These are phyloP conservation scores for Phragmites australis DNA, from an alignment of 176 grass and related monocot species.

Conservation along the genomic window DNA sequence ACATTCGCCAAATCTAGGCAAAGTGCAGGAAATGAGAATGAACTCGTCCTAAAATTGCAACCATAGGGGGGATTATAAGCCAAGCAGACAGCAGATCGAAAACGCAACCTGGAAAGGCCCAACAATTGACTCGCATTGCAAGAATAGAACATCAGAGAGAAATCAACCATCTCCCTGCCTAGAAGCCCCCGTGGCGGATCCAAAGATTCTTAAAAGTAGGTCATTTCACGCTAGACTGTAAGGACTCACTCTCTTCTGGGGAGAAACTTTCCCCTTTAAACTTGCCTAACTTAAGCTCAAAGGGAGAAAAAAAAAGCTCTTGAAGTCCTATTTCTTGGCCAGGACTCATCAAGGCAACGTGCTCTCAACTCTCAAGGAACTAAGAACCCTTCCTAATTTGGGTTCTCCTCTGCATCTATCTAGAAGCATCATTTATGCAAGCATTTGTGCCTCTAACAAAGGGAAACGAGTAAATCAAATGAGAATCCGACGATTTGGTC, in stretches of 20 bases:
- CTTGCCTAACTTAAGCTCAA: not conserved
- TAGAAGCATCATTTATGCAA: not conserved
- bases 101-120: not conserved
- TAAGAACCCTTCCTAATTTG: not conserved
- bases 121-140: not conserved
- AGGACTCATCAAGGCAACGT: not conserved
- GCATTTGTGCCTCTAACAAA: not conserved
- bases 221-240: not conserved
- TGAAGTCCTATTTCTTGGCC: not conserved
- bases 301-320: not conserved
- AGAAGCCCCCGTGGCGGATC: not conserved
- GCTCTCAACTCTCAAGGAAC: not conserved
- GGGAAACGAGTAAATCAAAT: not conserved
- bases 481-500: not conserved
- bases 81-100: not conserved
- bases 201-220: not conserved
- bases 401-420: not conserved
- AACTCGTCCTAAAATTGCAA: not conserved
- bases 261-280: not conserved
- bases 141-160: not conserved
- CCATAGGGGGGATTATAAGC: not conserved
- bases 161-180: not conserved
- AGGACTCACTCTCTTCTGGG: not conserved
- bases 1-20: not conserved
- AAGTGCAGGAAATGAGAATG: not conserved